These are phyloP conservation scores for Lactarius sp. DNA, from an alignment of 768 basidiomycete genomes.

Conservation along the genomic window DNA sequence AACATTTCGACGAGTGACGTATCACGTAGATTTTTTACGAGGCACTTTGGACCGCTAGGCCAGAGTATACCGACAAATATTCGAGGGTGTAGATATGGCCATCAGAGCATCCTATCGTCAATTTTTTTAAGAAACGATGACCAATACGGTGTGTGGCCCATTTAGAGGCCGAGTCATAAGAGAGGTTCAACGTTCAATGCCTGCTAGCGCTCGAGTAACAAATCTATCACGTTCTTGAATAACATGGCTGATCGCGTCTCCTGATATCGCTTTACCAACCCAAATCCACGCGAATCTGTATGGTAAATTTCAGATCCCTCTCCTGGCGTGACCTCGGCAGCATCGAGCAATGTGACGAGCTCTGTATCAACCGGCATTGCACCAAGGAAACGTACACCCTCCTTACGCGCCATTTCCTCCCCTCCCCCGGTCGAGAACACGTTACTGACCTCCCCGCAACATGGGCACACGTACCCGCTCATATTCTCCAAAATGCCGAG, in stretches of 20 bases:
- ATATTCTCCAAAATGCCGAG: conserved; percentile 96
- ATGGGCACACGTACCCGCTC: conserved; percentile 99
- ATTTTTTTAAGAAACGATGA: too few relatives aligned
- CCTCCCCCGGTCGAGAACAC: conserved; percentile 95
- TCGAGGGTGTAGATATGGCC: too few relatives aligned
- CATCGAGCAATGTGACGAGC: conserved; percentile 81
- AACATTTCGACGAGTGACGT: too few relatives aligned
- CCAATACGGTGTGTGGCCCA: too few relatives aligned
- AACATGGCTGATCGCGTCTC: conserved; percentile 64
- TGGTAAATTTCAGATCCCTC: conserved; percentile 25
- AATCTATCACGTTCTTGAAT: conserved; percentile 55
- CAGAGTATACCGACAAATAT: too few relatives aligned
- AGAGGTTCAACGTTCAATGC: neutral
- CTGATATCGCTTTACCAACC: conserved; percentile 56
- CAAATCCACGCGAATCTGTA: conserved; percentile 37
- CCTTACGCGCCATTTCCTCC: conserved; percentile 74
- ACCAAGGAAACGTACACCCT: conserved; percentile 75
- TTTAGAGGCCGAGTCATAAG: too few relatives aligned
- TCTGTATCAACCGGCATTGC: conserved; percentile 91
- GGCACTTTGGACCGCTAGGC: too few relatives aligned
- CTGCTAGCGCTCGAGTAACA: conserved; percentile 35
- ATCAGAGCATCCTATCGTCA: too few relatives aligned
- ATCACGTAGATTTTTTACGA: too few relatives aligned
- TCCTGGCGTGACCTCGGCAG: conserved; percentile 36
- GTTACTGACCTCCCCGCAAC: conserved; percentile 92